These are phyloP conservation scores for Lolium multiflorum DNA, from an alignment of 176 grass and related monocot species.

Conservation along the genomic window DNA sequence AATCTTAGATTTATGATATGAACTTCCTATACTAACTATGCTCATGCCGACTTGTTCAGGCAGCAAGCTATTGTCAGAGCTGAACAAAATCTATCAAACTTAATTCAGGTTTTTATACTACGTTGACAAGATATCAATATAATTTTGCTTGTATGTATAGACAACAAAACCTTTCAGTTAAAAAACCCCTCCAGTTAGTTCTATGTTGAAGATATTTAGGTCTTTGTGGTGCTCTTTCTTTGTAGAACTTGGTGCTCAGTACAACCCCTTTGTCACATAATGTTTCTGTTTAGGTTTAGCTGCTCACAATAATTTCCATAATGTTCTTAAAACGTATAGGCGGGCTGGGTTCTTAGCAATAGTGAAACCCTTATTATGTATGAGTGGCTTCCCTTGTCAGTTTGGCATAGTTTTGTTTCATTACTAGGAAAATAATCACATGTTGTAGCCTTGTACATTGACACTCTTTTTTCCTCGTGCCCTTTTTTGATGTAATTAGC, in stretches of 20 bases:
- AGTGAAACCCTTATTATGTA: background rate
- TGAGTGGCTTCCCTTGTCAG: constrained; percentile 8
- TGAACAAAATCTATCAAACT: no score
- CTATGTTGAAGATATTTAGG: background rate
- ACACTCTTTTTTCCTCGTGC: background rate
- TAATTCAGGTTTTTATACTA: no score
- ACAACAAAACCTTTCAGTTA: no score
- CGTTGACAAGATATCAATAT: no score
- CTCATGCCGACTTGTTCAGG: background rate
- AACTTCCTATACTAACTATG: constrained; percentile 14
- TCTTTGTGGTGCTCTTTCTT: background rate
- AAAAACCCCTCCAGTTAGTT: no score
- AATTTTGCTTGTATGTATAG: no score
- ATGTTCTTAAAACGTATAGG: background rate
- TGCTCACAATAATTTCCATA: background rate
- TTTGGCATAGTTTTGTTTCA: constrained; percentile 3
- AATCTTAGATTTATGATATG: constrained; percentile 6
- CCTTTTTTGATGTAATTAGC: no score
- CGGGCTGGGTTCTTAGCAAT: constrained; percentile 5
- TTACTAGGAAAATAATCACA: no score
- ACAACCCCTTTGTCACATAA: background rate
- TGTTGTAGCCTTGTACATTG: background rate
- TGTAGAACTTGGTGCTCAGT: constrained; percentile 2
- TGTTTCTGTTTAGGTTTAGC: background rate
- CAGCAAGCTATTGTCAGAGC: no score